Conservation (phyloP, 192 early-diverging fungal species). For the Ambispora gerdemannii region DNA sequence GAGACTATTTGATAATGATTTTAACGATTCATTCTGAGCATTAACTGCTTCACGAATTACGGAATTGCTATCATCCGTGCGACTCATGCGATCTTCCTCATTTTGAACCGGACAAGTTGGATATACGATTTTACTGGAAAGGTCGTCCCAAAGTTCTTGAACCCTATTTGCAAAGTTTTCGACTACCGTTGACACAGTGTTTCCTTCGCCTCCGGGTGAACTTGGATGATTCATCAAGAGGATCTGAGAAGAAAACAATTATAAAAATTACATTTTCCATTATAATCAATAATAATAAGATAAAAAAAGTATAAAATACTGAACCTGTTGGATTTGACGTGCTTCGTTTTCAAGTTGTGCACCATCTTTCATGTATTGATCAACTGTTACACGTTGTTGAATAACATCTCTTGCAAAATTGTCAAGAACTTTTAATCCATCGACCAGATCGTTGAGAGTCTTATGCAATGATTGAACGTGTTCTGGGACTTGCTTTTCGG, state of each 20-base stretch:
- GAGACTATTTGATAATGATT: conserved; percentile 20
- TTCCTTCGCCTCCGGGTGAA: conserved; percentile 23
- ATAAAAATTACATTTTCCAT: background rate
- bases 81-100: background rate
- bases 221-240: conserved; percentile 14
- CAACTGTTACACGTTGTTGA: conserved; percentile 6
- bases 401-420: conserved; percentile 8
- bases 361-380: background rate
- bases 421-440: background rate
- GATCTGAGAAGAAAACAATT: background rate
- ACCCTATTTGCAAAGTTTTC: conserved; percentile 9
- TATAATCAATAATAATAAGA: background rate
- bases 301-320: background rate
- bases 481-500: conserved; percentile 7
- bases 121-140: conserved; percentile 12
- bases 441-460: background rate
- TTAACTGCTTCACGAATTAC: conserved; percentile 9
- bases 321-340: conserved; percentile 19
- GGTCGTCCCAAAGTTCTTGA: conserved; percentile 4
- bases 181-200: conserved; percentile 6
- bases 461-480: background rate
- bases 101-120: conserved; percentile 11
- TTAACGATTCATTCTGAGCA: conserved; percentile 17
- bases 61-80: conserved; percentile 4
- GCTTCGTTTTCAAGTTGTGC: conserved; percentile 7